Conservation (phyloP, 2,329 filamentous ascomycete genomes). For the Ambrosiella xylebori region DNA sequence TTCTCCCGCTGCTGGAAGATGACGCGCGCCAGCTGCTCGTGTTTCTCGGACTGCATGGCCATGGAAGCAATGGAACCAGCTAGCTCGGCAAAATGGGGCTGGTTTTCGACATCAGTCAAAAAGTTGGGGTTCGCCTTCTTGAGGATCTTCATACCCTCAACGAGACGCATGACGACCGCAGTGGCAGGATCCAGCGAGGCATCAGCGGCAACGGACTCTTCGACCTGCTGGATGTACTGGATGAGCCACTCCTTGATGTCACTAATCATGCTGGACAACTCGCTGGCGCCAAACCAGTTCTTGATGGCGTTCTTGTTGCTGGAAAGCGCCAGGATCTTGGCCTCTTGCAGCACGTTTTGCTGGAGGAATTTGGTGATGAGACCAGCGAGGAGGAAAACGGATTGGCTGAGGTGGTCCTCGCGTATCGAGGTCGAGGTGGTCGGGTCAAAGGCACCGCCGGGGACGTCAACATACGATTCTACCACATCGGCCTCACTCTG, state of each 20-base stretch:
- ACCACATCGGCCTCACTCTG: neutral
- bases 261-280: neutral
- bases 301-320: neutral
- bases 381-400: too few species aligned
- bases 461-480: neutral
- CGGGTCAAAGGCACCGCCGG: neutral
- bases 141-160: neutral
- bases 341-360: neutral
- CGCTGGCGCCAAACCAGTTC: neutral
- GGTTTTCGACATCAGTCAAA: neutral
- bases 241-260: neutral
- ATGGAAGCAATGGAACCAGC: neutral
- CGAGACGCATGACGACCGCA: neutral
- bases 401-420: neutral
- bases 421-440: neutral
- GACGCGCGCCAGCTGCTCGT: neutral
- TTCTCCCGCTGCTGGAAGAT: neutral
- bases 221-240: neutral
- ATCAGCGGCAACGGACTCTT: neutral
- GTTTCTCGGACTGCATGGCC: neutral
- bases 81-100: neutral
- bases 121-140: neutral
- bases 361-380: too few species aligned
- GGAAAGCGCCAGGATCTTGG: neutral
- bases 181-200: neutral